Evolutionary conservation across 768 basidiomycete genomes (phyloP).

Genomic region (Botryobasidium botryosum): DNA sequence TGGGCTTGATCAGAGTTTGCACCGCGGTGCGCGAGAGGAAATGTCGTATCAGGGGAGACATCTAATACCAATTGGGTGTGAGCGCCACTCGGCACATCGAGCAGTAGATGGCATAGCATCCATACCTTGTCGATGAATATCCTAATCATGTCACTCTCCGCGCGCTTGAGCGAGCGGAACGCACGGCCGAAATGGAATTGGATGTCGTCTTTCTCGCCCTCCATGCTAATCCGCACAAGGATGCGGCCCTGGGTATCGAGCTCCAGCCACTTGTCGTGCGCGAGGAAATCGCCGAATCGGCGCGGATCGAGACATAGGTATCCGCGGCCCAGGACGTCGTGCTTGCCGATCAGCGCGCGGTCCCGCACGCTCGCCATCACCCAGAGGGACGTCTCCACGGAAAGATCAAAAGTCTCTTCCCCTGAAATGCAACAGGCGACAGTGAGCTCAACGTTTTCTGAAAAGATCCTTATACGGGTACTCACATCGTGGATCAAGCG

Average conservation of each 20-base stretch:
- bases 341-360: constrained; percentile 79
- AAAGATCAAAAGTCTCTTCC: constrained; percentile 95
- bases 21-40: constrained; percentile 62
- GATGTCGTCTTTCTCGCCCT: constrained; percentile 96
- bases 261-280: constrained; percentile 86
- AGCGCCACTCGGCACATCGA: too few species aligned
- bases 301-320: constrained; percentile 86
- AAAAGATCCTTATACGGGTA: constrained; percentile 8
- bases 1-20: constrained; percentile 55
- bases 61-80: constrained; percentile 30
- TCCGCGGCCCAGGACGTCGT: constrained; percentile 78
- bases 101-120: constrained; percentile 1
- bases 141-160: constrained; percentile 88
- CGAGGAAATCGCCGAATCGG: constrained; percentile 72
- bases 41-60: constrained; percentile 84
- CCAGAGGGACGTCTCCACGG: constrained; percentile 89
- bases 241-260: constrained; percentile 76
- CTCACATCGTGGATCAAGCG: constrained; percentile 76
- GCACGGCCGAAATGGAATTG: constrained; percentile 95
- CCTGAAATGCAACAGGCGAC: constrained; percentile 29
- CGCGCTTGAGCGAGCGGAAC: constrained; percentile 83
- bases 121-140: constrained; percentile 92
- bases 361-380: constrained; percentile 91
- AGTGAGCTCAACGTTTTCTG: constrained; percentile 6
- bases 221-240: constrained; percentile 85